Conservation (phyloP, 176 grass and related monocot species). For the Rhynchospora breviuscula region DNA sequence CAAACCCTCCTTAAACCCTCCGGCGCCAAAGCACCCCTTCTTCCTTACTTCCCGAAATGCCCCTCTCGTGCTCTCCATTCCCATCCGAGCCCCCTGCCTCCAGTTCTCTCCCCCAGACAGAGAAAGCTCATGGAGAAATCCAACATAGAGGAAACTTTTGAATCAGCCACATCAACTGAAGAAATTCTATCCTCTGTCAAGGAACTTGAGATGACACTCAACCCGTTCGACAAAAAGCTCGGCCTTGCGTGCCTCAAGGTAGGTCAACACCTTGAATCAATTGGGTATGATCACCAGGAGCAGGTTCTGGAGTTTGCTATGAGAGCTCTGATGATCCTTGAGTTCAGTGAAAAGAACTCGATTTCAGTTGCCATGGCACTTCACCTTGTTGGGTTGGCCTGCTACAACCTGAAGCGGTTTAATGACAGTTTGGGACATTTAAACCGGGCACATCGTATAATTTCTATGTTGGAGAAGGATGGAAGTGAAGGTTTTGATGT, state of each 20-base stretch:
- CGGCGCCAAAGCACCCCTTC: constrained; percentile 15
- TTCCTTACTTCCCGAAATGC: constrained; percentile 16
- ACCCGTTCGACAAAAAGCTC: constrained; percentile 54
- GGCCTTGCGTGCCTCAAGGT: constrained; percentile 93
- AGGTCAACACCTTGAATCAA: constrained; percentile 80
- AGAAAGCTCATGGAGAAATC: constrained; percentile 23
- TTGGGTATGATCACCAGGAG: constrained; percentile 34
- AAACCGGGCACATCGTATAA: constrained; percentile 50
- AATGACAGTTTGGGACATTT: constrained; percentile 84
- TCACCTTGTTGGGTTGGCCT: constrained; percentile 69
- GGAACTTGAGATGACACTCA: constrained; percentile 43
- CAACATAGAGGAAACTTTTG: constrained; percentile 59
- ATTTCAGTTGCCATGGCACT: constrained; percentile 90
- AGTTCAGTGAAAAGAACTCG: constrained; percentile 34
- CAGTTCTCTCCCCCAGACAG: constrained; percentile 7
- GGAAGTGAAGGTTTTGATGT: constrained; percentile 48
- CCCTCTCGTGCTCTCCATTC: constrained; percentile 41
- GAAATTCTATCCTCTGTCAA: constrained; percentile 55
- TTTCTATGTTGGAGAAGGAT: constrained; percentile 15
- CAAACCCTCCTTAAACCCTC: background rate
- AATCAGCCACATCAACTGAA: constrained; percentile 44
- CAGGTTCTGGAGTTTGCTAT: constrained; percentile 55
- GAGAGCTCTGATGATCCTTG: constrained; percentile 57
- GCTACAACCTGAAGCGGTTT: constrained; percentile 72
- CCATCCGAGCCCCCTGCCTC: constrained; percentile 12